Percentiles rank a stretch among this genome's conserved stretches.
phyloP scores from a whole-genome alignment of 2,329 filamentous ascomycete genomes.

The Epichloe coenophiala region DNA sequence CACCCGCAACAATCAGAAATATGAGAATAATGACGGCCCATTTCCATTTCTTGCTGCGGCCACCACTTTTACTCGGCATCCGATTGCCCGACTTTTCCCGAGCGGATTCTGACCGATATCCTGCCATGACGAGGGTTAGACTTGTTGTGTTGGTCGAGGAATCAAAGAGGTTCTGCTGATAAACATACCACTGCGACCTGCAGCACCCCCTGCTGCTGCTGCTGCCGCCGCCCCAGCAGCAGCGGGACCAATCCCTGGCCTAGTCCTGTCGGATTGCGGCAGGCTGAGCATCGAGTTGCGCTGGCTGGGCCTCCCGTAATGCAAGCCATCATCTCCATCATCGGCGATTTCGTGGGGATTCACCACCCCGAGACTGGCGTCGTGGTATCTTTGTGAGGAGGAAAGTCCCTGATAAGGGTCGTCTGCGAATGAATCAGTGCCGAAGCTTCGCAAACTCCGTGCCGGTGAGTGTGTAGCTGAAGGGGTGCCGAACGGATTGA shows the following conservation, averaged over 20 bases:
- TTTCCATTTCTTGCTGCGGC: slow-evolving; percentile 50
- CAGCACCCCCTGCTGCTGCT: slow-evolving; percentile 14
- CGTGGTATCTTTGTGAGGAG: slow-evolving; percentile 20
- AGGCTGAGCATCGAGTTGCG: slow-evolving; percentile 48
- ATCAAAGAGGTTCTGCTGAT: background rate
- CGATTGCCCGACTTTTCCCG: slow-evolving; percentile 9
- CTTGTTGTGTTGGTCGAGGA: background rate
- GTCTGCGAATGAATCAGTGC: slow-evolving; percentile 38
- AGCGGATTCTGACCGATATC: slow-evolving; percentile 1
- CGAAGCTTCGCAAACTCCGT: slow-evolving; percentile 34
- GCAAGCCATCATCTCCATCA: slow-evolving; percentile 75
- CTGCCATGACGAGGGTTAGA: background rate
- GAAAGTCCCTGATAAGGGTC: slow-evolving; percentile 49
- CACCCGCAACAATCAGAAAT: slow-evolving; percentile 53
- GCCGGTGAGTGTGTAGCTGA: slow-evolving; percentile 28
- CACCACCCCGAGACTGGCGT: slow-evolving; percentile 42
- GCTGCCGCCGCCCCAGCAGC: slow-evolving; percentile 28
- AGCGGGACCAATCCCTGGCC: slow-evolving; percentile 19
- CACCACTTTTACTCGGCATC: slow-evolving; percentile 28
- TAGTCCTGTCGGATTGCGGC: slow-evolving; percentile 27
- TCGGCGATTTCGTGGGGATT: slow-evolving; percentile 73
- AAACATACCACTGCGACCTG: slow-evolving; percentile 15
- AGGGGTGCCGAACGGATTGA: slow-evolving; percentile 24
- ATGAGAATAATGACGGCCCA: slow-evolving; percentile 55
- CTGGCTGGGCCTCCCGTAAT: slow-evolving; percentile 30